These are phyloP conservation scores for Fusarium chaquense DNA, from an alignment of 2,329 filamentous ascomycete genomes.

Conservation along the genomic window DNA sequence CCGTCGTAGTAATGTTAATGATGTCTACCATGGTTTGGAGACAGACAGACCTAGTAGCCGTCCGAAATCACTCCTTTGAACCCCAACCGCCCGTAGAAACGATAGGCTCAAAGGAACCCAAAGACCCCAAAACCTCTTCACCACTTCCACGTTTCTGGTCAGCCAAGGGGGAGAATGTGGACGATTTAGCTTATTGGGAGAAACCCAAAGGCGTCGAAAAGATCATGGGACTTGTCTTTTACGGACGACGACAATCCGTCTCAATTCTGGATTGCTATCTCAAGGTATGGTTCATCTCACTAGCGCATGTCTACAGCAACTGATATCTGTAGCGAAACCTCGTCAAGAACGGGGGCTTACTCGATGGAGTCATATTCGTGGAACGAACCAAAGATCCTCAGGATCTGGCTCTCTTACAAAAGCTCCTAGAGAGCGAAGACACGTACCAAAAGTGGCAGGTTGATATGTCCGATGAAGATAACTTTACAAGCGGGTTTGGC, in stretches of 20 bases:
- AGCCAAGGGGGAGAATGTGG: slow-evolving; percentile 32
- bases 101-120: background rate
- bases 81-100: slow-evolving; percentile 11
- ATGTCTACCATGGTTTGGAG: slow-evolving; percentile 37
- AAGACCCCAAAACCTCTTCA: background rate
- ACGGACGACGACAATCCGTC: slow-evolving; percentile 58
- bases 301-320: background rate
- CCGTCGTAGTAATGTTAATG: slow-evolving; percentile 34
- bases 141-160: slow-evolving; percentile 43
- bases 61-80: slow-evolving; percentile 25
- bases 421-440: slow-evolving; percentile 52
- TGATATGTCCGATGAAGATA: slow-evolving; percentile 49
- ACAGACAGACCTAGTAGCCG: slow-evolving; percentile 28
- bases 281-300: slow-evolving; percentile 46
- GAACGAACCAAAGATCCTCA: slow-evolving; percentile 54
- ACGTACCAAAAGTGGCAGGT: slow-evolving; percentile 56
- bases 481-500: slow-evolving; percentile 50
- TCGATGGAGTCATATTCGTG: slow-evolving; percentile 61
- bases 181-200: slow-evolving; percentile 36
- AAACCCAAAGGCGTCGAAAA: slow-evolving; percentile 44
- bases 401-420: slow-evolving; percentile 56
- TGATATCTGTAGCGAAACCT: slow-evolving; percentile 55
- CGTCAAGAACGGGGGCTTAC: slow-evolving; percentile 58
- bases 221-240: slow-evolving; percentile 62
- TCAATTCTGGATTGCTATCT: slow-evolving; percentile 62